phyloP scores from a whole-genome alignment of 768 basidiomycete genomes.

The Lentinus tigrinus region DNA sequence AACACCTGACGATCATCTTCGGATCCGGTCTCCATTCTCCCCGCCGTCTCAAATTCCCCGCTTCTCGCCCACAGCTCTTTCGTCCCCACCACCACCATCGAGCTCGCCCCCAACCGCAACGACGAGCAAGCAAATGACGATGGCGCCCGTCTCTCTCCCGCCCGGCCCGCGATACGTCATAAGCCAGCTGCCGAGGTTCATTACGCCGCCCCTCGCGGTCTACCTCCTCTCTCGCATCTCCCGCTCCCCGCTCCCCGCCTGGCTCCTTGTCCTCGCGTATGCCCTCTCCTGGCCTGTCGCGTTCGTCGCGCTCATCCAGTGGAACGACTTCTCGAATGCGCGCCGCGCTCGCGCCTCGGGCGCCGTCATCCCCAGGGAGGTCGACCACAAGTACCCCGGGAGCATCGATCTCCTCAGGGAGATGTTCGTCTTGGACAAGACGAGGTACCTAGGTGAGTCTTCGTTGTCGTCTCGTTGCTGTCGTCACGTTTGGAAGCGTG shows the following conservation, averaged over 20 bases:
- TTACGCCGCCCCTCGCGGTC: constrained; percentile 14
- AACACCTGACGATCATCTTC: too few species aligned
- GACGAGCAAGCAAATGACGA: neutral
- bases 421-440: constrained; percentile 7
- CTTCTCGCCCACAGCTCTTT: neutral
- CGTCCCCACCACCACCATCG: too few species aligned
- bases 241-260: constrained; percentile 6
- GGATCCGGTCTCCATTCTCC: neutral
- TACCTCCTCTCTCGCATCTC: constrained; percentile 10
- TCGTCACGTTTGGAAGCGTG: too few species aligned
- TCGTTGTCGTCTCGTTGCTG: too few species aligned
- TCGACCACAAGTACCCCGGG: constrained; percentile 15
- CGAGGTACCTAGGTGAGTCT: constrained; percentile 10
- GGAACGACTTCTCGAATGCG: constrained; percentile 5
- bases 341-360: constrained; percentile 13
- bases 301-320: constrained; percentile 10
- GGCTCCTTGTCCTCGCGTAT: constrained; percentile 13
- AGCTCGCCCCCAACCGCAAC: too few species aligned
- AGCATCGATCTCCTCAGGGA: constrained; percentile 16
- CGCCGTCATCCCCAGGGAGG: constrained; percentile 12
- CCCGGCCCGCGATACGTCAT: constrained; percentile 15
- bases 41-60: neutral
- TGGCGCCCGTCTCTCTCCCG: constrained; percentile 1
- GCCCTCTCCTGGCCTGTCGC: constrained; percentile 19
- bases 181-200: constrained; percentile 24